Conservation (phyloP, 177 flowering plant species). For the Tripterygium wilfordii region DNA sequence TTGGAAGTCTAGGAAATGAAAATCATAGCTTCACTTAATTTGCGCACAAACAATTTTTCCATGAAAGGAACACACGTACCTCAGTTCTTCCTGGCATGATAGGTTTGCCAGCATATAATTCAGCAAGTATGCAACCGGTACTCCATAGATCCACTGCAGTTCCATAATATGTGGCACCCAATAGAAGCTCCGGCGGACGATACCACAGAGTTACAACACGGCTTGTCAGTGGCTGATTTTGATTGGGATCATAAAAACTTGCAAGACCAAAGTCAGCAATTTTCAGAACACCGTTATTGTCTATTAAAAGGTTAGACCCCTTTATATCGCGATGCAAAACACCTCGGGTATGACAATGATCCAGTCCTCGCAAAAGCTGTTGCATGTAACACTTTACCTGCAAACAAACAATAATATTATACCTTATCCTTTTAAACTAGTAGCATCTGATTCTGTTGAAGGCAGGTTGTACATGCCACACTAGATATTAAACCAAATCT, state of each 20-base stretch:
- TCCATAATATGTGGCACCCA: constrained; percentile 90
- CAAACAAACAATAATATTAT: not conserved
- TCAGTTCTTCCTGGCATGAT: constrained; percentile 99
- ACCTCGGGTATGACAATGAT: constrained; percentile 87
- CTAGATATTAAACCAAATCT: no score
- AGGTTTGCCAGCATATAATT: constrained; percentile 94
- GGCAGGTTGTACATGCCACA: no score
- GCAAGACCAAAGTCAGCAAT: constrained; percentile 98
- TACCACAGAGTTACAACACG: constrained; percentile 99
- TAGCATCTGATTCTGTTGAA: not conserved
- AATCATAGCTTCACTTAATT: no score
- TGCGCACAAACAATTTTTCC: not conserved
- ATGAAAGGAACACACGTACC: constrained; percentile 43
- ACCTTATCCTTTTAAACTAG: not conserved
- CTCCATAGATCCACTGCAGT: constrained; percentile 96
- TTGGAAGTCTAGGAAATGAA: no score
- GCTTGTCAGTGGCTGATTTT: constrained; percentile 79
- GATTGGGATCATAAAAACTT: constrained; percentile 74
- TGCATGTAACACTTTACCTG: constrained; percentile 98
- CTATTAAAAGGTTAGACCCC: constrained; percentile 94
- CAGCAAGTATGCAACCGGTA: constrained; percentile 96
- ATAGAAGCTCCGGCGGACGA: constrained; percentile 95
- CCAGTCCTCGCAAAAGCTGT: constrained; percentile 84
- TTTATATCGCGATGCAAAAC: constrained; percentile 94
- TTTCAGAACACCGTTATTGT: constrained; percentile 80